Percentiles rank a stretch among this genome's conserved stretches.
Evolutionary conservation across 2,329 filamentous ascomycete species (phyloP).

Genomic region (Aspergillus phoenicis): DNA sequence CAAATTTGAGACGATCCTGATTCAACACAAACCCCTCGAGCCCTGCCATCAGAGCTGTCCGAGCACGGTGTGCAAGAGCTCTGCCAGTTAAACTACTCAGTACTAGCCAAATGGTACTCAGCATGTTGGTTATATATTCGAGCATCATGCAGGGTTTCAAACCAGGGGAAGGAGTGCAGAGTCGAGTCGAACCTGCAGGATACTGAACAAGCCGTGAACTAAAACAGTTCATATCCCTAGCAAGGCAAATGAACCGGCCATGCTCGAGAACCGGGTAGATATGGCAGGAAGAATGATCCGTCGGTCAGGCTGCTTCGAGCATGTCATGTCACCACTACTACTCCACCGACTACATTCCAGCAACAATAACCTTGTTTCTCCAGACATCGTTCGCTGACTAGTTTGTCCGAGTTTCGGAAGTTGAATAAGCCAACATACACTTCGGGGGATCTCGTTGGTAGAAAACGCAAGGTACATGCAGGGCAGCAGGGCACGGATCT

Average conservation of each 20-base stretch:
- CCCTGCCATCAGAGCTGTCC: neutral
- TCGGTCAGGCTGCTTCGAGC: neutral
- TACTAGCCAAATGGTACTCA: too few species aligned
- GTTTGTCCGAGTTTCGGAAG: neutral
- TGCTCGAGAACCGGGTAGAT: neutral
- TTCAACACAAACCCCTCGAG: neutral
- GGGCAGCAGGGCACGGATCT: neutral
- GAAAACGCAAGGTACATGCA: constrained; percentile 6
- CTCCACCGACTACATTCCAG: neutral
- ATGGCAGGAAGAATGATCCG: constrained; percentile 1
- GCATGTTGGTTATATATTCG: neutral
- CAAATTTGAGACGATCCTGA: neutral
- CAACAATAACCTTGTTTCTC: constrained; percentile 2
- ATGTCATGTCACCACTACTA: neutral
- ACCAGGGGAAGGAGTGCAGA: neutral
- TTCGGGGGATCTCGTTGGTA: neutral
- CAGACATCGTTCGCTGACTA: neutral
- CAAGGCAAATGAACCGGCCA: neutral
- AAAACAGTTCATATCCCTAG: neutral
- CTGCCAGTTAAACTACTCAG: too few species aligned
- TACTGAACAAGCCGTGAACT: neutral
- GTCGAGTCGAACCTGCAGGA: neutral
- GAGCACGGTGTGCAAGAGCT: too few species aligned
- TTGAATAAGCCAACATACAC: neutral
- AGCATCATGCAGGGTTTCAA: neutral